These are phyloP conservation scores for Sisymbrium altissimum DNA, from an alignment of 345 rosid genomes.

Conservation along the genomic window DNA sequence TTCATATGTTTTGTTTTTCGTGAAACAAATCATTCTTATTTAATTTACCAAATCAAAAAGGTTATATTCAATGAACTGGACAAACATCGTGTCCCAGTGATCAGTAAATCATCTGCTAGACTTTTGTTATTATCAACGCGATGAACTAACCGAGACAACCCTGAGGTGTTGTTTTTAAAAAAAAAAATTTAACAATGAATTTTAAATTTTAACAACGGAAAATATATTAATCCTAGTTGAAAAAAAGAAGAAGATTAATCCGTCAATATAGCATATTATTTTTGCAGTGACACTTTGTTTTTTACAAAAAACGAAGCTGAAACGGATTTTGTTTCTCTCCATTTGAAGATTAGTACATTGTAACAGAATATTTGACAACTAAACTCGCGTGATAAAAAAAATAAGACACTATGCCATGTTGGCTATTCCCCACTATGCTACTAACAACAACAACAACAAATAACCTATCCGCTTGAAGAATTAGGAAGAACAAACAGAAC, in stretches of 20 bases:
- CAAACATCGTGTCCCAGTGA: background rate
- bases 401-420: background rate
- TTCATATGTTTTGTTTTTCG: too few relatives aligned
- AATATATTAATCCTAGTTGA: too few relatives aligned
- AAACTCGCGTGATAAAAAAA: background rate
- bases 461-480: conserved; percentile 15
- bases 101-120: background rate
- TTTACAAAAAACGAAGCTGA: background rate
- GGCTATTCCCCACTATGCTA: conserved; percentile 6
- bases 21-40: too few relatives aligned
- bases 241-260: background rate
- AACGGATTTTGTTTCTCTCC: background rate
- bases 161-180: background rate
- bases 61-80: background rate
- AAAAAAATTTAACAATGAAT: too few relatives aligned
- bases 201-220: too few relatives aligned
- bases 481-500: too few relatives aligned
- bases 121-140: background rate
- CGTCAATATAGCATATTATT: background rate
- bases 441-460: background rate
- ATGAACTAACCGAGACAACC: background rate
- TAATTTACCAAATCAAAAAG: background rate
- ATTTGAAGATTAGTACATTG: conserved; percentile 4
- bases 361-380: conserved; percentile 14
- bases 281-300: background rate